phyloP scores from a whole-genome alignment of 345 rosid genomes.

The Garcia nutans region DNA sequence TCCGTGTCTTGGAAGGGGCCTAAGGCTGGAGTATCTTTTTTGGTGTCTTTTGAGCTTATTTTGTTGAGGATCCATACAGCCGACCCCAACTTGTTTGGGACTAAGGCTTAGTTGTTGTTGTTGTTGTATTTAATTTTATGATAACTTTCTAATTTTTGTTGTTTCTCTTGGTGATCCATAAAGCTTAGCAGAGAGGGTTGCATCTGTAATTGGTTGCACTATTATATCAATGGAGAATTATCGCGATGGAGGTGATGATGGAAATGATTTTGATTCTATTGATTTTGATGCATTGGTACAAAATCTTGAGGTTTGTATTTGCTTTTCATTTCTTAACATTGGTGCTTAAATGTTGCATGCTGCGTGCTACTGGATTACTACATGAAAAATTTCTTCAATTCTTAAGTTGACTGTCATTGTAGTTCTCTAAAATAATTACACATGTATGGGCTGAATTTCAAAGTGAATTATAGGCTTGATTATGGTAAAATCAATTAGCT shows the following conservation, averaged over 20 bases:
- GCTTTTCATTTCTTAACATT: background rate
- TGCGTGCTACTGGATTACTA: constrained; percentile 1
- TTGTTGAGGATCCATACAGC: too few species aligned
- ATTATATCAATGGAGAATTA: constrained; percentile 99
- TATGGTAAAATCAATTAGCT: background rate
- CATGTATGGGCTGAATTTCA: background rate
- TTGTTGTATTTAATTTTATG: too few species aligned
- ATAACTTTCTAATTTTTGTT: constrained; percentile 15
- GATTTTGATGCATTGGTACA: constrained; percentile 80
- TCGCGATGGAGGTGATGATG: constrained; percentile 73
- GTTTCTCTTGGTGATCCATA: constrained; percentile 33
- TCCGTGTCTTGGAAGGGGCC: too few species aligned
- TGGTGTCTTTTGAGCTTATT: too few species aligned
- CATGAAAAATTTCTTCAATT: background rate
- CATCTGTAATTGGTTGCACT: constrained; percentile 91
- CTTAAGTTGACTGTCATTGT: background rate
- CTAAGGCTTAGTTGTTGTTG: too few species aligned
- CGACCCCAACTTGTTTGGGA: too few species aligned
- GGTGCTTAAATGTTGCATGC: background rate
- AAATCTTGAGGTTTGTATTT: constrained; percentile 73
- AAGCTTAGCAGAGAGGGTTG: constrained; percentile 99
- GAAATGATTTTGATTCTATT: constrained; percentile 78
- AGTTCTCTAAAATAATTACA: background rate
- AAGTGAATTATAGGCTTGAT: background rate
- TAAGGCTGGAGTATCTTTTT: too few species aligned